Evolutionary conservation across 208 protist genomes (phyloP).

Genomic region (Leishmania gerbilli): DNA sequence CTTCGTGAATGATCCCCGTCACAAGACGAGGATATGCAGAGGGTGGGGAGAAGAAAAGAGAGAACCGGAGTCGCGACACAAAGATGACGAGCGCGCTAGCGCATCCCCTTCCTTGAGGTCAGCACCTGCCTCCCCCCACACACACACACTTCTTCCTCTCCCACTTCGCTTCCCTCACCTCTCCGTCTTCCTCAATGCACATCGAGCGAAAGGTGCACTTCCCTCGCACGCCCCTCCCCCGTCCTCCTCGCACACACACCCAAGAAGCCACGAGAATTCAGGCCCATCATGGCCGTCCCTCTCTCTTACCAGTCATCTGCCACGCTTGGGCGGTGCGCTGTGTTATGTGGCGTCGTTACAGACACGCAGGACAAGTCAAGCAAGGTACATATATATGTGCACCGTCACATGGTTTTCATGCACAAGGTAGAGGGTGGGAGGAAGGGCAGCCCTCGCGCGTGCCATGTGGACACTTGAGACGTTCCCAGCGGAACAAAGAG

Average conservation of each 20-base stretch:
- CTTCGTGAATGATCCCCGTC: background rate
- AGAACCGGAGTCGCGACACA: background rate
- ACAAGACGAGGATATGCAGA: background rate
- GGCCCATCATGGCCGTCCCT: background rate
- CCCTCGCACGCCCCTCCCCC: background rate
- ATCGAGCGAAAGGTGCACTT: background rate
- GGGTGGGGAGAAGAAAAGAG: background rate
- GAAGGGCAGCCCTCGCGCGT: background rate
- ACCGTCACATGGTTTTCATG: background rate
- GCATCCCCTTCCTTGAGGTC: background rate
- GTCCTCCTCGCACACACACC: background rate
- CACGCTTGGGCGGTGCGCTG: background rate
- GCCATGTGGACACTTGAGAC: background rate
- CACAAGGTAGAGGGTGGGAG: background rate
- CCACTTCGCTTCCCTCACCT: background rate
- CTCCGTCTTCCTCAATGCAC: background rate
- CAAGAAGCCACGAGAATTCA: background rate
- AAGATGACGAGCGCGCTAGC: background rate
- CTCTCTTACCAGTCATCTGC: background rate
- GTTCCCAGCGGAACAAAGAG: background rate
- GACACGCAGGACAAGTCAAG: background rate
- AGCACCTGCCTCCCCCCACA: background rate
- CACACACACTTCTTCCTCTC: background rate
- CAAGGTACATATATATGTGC: slow-evolving; percentile 1
- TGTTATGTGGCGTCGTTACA: slow-evolving; percentile 8